A percentile compares a stretch with the other conserved stretches of the same genome.
phyloP scores from a whole-genome alignment of 768 basidiomycete species.

The Podaxis rugospora region DNA sequence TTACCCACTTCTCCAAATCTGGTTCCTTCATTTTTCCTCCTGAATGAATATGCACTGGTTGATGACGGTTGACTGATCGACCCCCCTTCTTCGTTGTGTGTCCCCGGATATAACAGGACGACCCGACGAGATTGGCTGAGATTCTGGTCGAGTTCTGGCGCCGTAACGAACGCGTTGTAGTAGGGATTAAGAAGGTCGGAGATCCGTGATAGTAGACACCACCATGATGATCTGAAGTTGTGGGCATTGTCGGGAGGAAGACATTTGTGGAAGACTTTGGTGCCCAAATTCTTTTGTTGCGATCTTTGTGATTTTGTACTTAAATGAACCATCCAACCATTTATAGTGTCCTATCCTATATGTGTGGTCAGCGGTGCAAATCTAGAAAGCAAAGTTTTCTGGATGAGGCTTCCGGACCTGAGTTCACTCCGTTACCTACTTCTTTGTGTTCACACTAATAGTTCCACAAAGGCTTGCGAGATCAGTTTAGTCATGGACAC shows the following conservation, averaged over 20 bases:
- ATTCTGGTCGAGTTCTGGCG: slow-evolving; percentile 88
- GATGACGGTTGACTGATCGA: not conserved
- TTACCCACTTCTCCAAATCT: not conserved
- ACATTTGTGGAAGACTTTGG: not conserved
- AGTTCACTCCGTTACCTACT: slow-evolving; percentile 1
- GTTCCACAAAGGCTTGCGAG: not conserved
- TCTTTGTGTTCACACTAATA: not conserved
- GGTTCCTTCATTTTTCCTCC: not conserved
- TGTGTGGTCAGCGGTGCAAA: not conserved
- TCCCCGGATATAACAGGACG: slow-evolving; percentile 53
- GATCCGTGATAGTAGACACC: slow-evolving; percentile 25
- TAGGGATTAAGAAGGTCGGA: slow-evolving; percentile 58
- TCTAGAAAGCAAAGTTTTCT: not conserved
- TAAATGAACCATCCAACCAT: not conserved
- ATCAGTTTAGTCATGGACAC: not conserved
- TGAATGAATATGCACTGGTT: not conserved
- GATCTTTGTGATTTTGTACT: not conserved
- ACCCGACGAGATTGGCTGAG: slow-evolving; percentile 76
- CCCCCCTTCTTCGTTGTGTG: not conserved
- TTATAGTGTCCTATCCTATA: not conserved
- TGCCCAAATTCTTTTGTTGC: not conserved
- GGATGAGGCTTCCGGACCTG: not conserved
- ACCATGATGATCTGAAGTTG: not conserved
- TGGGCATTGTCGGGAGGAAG: not conserved
- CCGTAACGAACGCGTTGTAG: slow-evolving; percentile 70